A percentile compares a stretch with the other conserved stretches of the same genome.
These are phyloP conservation scores for Tinospora cordifolia DNA, from an alignment of 164 flowering plant species.

Conservation along the genomic window DNA sequence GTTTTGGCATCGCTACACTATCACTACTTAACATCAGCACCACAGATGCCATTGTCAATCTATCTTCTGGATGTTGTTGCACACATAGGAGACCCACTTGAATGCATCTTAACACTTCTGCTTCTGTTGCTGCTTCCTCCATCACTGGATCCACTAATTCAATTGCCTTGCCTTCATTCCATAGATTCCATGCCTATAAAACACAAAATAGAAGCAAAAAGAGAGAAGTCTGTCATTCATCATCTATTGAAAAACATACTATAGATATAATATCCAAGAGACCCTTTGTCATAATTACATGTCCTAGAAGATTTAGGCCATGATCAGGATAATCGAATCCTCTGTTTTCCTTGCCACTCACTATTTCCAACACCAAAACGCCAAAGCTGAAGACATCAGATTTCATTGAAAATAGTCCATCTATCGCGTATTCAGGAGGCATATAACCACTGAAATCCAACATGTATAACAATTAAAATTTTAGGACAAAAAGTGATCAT, in stretches of 20 bases:
- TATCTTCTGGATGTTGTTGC: constrained; percentile 23
- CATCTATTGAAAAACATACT: not conserved
- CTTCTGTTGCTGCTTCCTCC: not conserved
- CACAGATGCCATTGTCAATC: constrained; percentile 27
- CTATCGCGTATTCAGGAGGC: constrained; percentile 5
- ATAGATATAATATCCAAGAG: not conserved
- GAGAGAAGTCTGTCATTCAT: not conserved
- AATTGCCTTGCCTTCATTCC: constrained; percentile 14
- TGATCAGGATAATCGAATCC: constrained; percentile 2
- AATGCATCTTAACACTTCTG: constrained; percentile 12
- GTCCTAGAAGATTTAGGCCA: constrained; percentile 8
- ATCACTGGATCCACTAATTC: constrained; percentile 12
- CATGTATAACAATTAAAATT: not conserved
- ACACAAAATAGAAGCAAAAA: too few relatives aligned
- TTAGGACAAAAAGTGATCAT: not conserved
- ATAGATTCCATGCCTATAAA: constrained; percentile 26
- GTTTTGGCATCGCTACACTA: constrained; percentile 16
- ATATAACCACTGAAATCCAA: constrained; percentile 4
- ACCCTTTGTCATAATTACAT: not conserved
- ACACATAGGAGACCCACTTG: constrained; percentile 28
- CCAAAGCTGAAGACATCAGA: constrained; percentile 7
- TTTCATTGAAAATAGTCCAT: constrained; percentile 5
- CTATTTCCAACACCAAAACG: constrained; percentile 8
- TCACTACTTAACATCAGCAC: constrained; percentile 29
- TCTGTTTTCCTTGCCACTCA: constrained; percentile 6